Evolutionary conservation across 2,329 filamentous ascomycete species (phyloP).

Genomic region (Aspergillus quadricinctus): DNA sequence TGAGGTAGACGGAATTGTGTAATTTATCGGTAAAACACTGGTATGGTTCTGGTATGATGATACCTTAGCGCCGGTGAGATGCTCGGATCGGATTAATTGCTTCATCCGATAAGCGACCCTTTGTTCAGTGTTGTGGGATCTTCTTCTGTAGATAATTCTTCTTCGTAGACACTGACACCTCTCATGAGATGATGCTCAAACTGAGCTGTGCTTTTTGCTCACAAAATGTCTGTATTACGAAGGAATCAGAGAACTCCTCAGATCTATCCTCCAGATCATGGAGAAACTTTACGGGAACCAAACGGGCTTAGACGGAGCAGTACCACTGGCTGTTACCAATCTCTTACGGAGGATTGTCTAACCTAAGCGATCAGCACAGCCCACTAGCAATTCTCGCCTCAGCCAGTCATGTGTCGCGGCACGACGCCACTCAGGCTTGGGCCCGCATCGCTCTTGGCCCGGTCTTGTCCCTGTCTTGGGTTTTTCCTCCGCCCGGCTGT

Average conservation of each 20-base stretch:
- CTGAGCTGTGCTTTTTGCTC: not conserved
- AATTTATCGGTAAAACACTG: not conserved
- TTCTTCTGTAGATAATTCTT: not conserved
- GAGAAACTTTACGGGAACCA: not conserved
- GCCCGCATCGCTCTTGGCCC: constrained; percentile 32
- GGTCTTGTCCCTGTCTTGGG: constrained; percentile 28
- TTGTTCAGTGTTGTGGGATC: not conserved
- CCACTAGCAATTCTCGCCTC: not conserved
- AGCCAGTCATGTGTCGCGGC: constrained; percentile 13
- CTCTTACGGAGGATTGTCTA: not conserved
- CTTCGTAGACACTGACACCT: not conserved
- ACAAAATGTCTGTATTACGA: not conserved
- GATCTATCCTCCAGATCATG: not conserved
- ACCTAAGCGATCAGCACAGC: constrained; percentile 5
- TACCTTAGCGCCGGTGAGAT: not conserved
- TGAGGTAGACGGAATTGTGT: not conserved
- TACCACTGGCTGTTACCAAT: not conserved
- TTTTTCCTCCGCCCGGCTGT: constrained; percentile 29
- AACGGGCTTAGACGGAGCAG: not conserved
- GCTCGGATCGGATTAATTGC: not conserved
- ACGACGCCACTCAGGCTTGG: constrained; percentile 14
- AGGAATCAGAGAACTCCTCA: not conserved
- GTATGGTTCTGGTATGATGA: not conserved
- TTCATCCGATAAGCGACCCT: not conserved
- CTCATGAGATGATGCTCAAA: not conserved